These are phyloP conservation scores for Peniophora sp. DNA, from an alignment of 1,284 basidiomycete species.

Conservation along the genomic window DNA sequence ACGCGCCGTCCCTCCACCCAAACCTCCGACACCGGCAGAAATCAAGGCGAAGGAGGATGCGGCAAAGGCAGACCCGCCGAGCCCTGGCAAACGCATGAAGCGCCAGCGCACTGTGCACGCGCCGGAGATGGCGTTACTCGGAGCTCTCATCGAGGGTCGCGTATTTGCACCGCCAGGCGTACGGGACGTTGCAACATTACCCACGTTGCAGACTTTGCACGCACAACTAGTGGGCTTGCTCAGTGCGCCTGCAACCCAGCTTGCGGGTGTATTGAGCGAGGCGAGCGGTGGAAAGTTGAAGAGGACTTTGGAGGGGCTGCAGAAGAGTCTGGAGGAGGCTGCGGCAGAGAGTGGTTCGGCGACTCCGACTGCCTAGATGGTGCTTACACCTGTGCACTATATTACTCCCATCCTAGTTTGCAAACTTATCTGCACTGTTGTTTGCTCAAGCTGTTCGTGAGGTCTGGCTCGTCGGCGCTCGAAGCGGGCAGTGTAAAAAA, in stretches of 20 bases:
- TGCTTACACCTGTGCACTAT: too few relatives aligned
- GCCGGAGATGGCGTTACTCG: slow-evolving; percentile 64
- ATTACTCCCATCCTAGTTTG: too few relatives aligned
- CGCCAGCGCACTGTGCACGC: slow-evolving; percentile 40
- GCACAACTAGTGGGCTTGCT: slow-evolving; percentile 73
- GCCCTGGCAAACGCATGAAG: slow-evolving; percentile 61
- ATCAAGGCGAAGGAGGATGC: slow-evolving; percentile 37
- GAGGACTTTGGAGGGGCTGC: slow-evolving; percentile 71
- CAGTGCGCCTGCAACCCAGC: slow-evolving; percentile 60
- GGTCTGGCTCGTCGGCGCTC: too few relatives aligned
- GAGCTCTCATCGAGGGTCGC: slow-evolving; percentile 67
- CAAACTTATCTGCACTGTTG: too few relatives aligned
- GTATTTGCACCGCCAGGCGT: slow-evolving; percentile 54
- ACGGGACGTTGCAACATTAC: slow-evolving; percentile 56
- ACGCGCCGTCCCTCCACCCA: slow-evolving; percentile 52
- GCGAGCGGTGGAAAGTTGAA: slow-evolving; percentile 69
- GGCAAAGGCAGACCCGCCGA: slow-evolving; percentile 43
- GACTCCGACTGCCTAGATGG: too few relatives aligned
- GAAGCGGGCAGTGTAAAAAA: too few relatives aligned
- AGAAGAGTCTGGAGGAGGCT: slow-evolving; percentile 59
- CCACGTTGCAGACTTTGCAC: slow-evolving; percentile 61
- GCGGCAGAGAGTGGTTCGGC: too few relatives aligned
- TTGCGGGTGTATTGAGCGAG: slow-evolving; percentile 61
- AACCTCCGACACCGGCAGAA: slow-evolving; percentile 43
- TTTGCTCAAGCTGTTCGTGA: too few relatives aligned